phyloP scores from a whole-genome alignment of 257 asterid genomes.

The Solanum ossicruentum region DNA sequence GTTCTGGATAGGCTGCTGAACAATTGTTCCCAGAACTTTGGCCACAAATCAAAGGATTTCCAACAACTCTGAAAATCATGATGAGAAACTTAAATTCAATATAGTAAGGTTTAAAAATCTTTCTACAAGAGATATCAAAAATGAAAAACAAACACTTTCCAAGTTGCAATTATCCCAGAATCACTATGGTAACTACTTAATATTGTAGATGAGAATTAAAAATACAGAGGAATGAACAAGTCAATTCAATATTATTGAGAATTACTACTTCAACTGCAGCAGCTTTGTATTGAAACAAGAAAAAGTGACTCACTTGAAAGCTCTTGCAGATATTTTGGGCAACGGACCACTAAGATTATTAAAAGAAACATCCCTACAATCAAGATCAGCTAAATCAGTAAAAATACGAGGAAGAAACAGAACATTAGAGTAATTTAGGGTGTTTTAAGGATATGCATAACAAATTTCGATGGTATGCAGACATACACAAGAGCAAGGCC shows the following conservation, averaged over 20 bases:
- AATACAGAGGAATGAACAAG: neutral
- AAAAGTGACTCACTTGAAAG: conserved; percentile 58
- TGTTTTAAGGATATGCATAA: neutral
- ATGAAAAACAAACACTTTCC: neutral
- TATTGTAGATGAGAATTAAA: neutral
- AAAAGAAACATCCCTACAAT: conserved; percentile 72
- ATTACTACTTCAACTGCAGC: neutral
- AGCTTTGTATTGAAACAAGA: neutral
- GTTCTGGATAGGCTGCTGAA: conserved; percentile 70
- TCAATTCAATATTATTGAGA: neutral
- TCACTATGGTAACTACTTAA: neutral
- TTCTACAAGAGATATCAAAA: neutral
- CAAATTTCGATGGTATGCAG: neutral
- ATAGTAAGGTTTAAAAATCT: neutral
- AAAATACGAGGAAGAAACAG: neutral
- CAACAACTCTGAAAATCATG: conserved; percentile 45
- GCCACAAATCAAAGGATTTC: conserved; percentile 84
- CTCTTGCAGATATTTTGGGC: conserved; percentile 29
- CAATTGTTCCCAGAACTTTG: conserved; percentile 54
- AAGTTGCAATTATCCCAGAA: neutral
- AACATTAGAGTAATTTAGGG: neutral
- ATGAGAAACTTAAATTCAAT: neutral
- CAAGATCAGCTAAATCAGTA: neutral
- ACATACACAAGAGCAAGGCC: conserved; percentile 85
- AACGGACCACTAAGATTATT: conserved; percentile 30